Evolutionary conservation across 805 yeast genomes (phyloP), one percentile per base, ranked within the genome.

Genomic region (Yarrowia sp.): DNA sequence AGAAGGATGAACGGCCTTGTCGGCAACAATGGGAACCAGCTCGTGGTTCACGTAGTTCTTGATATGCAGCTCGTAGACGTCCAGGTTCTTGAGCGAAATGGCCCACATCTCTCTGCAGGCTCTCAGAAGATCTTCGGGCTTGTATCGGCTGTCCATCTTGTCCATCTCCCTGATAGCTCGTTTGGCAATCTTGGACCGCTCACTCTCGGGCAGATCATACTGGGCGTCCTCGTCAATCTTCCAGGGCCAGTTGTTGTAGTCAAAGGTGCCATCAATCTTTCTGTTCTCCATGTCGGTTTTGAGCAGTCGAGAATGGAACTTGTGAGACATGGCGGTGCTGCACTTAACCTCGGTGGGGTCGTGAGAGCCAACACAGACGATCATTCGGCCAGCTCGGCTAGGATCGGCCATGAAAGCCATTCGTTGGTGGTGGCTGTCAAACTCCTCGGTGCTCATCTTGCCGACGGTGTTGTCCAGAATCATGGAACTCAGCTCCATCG

Each of bases 401-500:
- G 66, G 66, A 13, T 61, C 66, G 9, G 66, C 66, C 13, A 34
- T 46, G 17, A 61, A 61, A 7, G 33, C 55, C 43, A 46, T 9
- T 14, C 66, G 43, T 39, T 61, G 66, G 15, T 61, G 55, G 14
- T 61, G 43, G 30, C 38, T 19, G 44, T 61, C 55, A 12, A 46
- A 61, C 17, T 61, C 55, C 30, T 46, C 44, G 33, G 30, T 12
- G 12, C 43, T 17, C 46, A 46, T 46, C 20, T 61, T 61, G 20
- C 39, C 44, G 13, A 47, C 15, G 8, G n/a, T 17, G 7, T 46
- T 9, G 24, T 81, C 77, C 69, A 88, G 68, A 1, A 87, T 43
- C 12, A 77, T 76, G 15, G 79, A 76, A 78, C 88, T 80, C 1
- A 90, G 74, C 12, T 79, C 75, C 70, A 89, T 73, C 8, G 91